A percentile compares a stretch with the other conserved stretches of the same genome.
These are phyloP conservation scores for Juglanconis oblonga DNA, from an alignment of 2,329 filamentous ascomycete genomes.

Conservation along the genomic window DNA sequence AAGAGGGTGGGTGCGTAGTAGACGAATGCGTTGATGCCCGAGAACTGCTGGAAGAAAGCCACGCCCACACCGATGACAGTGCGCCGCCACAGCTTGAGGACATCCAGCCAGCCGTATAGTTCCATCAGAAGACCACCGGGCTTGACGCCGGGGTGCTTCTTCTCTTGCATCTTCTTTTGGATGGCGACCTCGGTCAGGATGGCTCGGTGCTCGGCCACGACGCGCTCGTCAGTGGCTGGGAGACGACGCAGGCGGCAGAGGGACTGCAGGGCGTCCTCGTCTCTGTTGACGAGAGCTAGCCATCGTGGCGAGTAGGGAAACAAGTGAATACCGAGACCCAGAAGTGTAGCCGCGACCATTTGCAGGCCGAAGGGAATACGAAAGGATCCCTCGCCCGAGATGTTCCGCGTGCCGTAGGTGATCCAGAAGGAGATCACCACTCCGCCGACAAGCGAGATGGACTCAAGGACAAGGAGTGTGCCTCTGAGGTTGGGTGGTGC, in stretches of 20 bases:
- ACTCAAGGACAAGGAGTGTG: constrained; percentile 45
- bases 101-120: constrained; percentile 44
- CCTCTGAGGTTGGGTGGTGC: constrained; percentile 36
- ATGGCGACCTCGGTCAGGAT: constrained; percentile 24
- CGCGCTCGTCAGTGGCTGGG: constrained; percentile 8
- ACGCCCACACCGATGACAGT: constrained; percentile 42
- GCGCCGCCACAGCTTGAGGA: constrained; percentile 42
- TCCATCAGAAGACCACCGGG: constrained; percentile 15
- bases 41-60: constrained; percentile 51
- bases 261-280: constrained; percentile 6
- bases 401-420: constrained; percentile 47
- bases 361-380: constrained; percentile 46
- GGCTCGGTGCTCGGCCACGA: constrained; percentile 19
- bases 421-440: constrained; percentile 53
- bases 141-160: constrained; percentile 4
- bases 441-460: constrained; percentile 49
- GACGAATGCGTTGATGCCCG: constrained; percentile 50
- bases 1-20: constrained; percentile 51
- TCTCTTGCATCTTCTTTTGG: constrained; percentile 20
- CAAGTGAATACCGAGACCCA: constrained; percentile 35
- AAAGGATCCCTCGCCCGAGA: constrained; percentile 31
- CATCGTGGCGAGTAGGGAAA: constrained; percentile 18
- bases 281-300: constrained; percentile 12
- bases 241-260: constrained; percentile 6
- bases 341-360: constrained; percentile 26